phyloP scores from a whole-genome alignment of 2,329 filamentous ascomycete genomes.

The Penicillium sp. region DNA sequence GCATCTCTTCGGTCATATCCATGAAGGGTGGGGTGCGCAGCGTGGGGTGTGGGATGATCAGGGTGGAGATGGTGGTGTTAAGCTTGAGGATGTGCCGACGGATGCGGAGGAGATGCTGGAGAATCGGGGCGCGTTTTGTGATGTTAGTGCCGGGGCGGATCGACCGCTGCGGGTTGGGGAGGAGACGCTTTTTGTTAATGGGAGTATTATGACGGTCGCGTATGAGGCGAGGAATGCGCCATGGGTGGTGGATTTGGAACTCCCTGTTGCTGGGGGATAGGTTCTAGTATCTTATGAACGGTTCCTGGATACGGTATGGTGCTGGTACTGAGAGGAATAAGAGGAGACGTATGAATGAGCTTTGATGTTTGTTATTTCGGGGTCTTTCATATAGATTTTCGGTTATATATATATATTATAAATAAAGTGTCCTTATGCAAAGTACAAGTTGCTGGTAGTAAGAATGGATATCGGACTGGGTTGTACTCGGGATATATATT shows the following conservation, averaged over 20 bases:
- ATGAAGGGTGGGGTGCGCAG: constrained; percentile 52
- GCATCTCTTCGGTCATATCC: constrained; percentile 64
- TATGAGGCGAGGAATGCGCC: constrained; percentile 53
- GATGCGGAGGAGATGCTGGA: constrained; percentile 31
- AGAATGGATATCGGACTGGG: not conserved
- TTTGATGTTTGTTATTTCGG: too few species aligned
- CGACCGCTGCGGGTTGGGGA: constrained; percentile 42
- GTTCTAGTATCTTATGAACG: too few species aligned
- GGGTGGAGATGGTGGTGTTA: constrained; percentile 8
- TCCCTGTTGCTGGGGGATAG: constrained; percentile 26
- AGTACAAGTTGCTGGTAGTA: too few species aligned
- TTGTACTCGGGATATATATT: not conserved
- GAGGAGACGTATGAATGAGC: too few species aligned
- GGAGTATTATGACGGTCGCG: constrained; percentile 52
- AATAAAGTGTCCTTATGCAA: too few species aligned
- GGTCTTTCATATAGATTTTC: too few species aligned
- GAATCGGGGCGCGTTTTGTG: constrained; percentile 32
- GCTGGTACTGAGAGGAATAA: too few species aligned
- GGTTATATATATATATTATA: too few species aligned
- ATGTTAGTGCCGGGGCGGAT: constrained; percentile 31
- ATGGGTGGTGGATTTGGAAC: constrained; percentile 56
- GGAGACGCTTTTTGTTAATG: constrained; percentile 59
- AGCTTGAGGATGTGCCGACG: constrained; percentile 17
- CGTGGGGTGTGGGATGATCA: constrained; percentile 29
- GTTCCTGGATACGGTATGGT: not conserved